These are phyloP conservation scores for Cupressus sempervirens DNA, from an alignment of 75 land plant species.

Conservation along the genomic window DNA sequence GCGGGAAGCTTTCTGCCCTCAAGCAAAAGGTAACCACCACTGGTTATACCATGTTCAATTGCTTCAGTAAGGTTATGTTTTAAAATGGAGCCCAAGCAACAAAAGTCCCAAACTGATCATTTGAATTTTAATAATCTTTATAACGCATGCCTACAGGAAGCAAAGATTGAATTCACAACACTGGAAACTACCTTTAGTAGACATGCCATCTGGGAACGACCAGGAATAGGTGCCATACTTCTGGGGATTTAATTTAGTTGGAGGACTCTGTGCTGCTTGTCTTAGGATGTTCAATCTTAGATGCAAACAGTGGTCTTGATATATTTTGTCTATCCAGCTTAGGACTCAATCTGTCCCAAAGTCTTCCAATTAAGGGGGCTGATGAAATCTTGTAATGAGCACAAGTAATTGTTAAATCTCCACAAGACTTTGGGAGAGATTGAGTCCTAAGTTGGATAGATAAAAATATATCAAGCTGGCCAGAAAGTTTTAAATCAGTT, in stretches of 20 bases:
- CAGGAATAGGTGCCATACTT: slow-evolving; percentile 41
- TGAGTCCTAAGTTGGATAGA: slow-evolving; percentile 62
- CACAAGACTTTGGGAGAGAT: slow-evolving; percentile 59
- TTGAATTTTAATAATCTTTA: slow-evolving; percentile 6
- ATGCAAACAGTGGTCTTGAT: slow-evolving; percentile 84
- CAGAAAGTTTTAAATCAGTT: slow-evolving; percentile 63
- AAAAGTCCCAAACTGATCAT: too few species aligned
- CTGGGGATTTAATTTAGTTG: slow-evolving; percentile 68
- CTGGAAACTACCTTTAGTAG: slow-evolving; percentile 83
- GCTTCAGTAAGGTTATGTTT: too few species aligned
- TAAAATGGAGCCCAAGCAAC: too few species aligned
- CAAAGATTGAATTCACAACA: slow-evolving; percentile 70
- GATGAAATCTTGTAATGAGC: too few species aligned
- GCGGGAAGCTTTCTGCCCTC: too few species aligned
- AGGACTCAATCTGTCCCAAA: too few species aligned
- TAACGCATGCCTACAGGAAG: slow-evolving; percentile 44
- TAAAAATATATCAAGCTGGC: slow-evolving; percentile 82
- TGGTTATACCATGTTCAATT: too few species aligned
- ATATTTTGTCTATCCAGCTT: too few species aligned
- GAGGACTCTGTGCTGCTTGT: slow-evolving; percentile 66
- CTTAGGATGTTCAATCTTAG: slow-evolving; percentile 81
- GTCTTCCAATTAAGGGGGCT: too few species aligned
- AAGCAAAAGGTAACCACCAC: too few species aligned
- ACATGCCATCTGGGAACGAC: slow-evolving; percentile 51
- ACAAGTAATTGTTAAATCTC: slow-evolving; percentile 85